Percentiles rank a stretch among this genome's conserved stretches.
Evolutionary conservation across 352 stramenopile species (phyloP).

Genomic region (Phytophthora podocarpi): DNA sequence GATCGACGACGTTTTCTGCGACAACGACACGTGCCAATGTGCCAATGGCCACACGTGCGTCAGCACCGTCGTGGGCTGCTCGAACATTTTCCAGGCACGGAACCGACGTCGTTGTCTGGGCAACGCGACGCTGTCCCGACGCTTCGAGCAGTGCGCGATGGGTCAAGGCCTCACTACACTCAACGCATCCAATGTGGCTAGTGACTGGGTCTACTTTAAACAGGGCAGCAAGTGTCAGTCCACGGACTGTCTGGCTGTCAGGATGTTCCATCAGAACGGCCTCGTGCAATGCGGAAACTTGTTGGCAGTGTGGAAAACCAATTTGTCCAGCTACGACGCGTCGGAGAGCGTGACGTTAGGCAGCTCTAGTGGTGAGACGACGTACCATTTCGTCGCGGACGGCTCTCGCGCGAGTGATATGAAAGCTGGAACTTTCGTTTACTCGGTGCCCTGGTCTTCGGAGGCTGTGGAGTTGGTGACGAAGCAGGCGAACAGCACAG

Average conservation of each 20-base stretch:
- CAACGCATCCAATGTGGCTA: slow-evolving; percentile 52
- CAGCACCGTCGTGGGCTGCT: slow-evolving; percentile 69
- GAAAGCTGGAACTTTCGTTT: slow-evolving; percentile 70
- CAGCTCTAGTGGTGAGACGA: slow-evolving; percentile 18
- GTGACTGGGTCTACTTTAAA: slow-evolving; percentile 81
- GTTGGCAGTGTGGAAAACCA: slow-evolving; percentile 72
- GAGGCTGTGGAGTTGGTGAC: slow-evolving; percentile 24
- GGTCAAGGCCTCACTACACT: slow-evolving; percentile 54
- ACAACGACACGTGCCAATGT: slow-evolving; percentile 63
- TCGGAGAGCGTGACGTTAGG: slow-evolving; percentile 14
- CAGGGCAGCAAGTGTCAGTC: slow-evolving; percentile 55
- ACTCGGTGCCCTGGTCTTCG: slow-evolving; percentile 42
- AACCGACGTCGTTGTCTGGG: slow-evolving; percentile 75
- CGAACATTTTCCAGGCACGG: slow-evolving; percentile 71
- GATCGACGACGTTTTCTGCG: slow-evolving; percentile 85
- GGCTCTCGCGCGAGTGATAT: slow-evolving; percentile 68
- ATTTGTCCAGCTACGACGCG: slow-evolving; percentile 18
- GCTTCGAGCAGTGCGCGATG: slow-evolving; percentile 59
- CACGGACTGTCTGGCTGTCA: slow-evolving; percentile 61
- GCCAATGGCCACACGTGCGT: slow-evolving; percentile 55
- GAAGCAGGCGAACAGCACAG: slow-evolving; percentile 40
- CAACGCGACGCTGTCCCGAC: slow-evolving; percentile 43
- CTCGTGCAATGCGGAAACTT: slow-evolving; percentile 75
- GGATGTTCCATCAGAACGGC: slow-evolving; percentile 62
- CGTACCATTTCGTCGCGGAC: slow-evolving; percentile 80